These are phyloP conservation scores for Leishmania guyanensis DNA, from an alignment of 208 protist genomes.

Conservation along the genomic window DNA sequence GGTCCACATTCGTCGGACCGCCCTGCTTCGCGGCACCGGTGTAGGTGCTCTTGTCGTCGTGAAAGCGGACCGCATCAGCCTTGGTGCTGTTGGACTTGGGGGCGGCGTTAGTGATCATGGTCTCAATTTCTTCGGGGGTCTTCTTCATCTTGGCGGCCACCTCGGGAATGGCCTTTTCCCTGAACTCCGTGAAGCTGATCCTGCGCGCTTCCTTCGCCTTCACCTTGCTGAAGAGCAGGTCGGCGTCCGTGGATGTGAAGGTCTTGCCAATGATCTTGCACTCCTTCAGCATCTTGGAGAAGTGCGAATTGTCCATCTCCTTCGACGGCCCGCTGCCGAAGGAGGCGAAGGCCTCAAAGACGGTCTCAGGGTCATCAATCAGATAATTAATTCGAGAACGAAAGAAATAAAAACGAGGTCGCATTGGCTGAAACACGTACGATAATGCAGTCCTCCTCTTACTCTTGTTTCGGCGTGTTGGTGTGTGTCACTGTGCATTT, in stretches of 20 bases:
- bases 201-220: constrained; percentile 91
- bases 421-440: no score
- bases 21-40: constrained; percentile 90
- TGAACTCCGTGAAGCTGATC: constrained; percentile 80
- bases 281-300: constrained; percentile 93
- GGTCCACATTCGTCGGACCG: constrained; percentile 90
- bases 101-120: constrained; percentile 45
- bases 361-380: no score
- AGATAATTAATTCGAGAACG: no score
- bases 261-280: constrained; percentile 88
- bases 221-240: constrained; percentile 91
- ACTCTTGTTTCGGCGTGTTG: no score
- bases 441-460: no score
- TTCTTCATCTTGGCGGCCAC: constrained; percentile 83
- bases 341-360: constrained; percentile 48
- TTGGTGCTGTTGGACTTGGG: constrained; percentile 81
- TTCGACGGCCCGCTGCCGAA: constrained; percentile 83
- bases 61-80: constrained; percentile 86
- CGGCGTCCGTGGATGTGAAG: constrained; percentile 89
- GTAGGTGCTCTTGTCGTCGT: constrained; percentile 92
- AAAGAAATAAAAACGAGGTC: no score
- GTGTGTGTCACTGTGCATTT: no score
- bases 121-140: constrained; percentile 61
- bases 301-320: constrained; percentile 92
- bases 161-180: constrained; percentile 71